These are phyloP conservation scores for Kwoniella heveanensis DNA, from an alignment of 768 basidiomycete species.

Conservation along the genomic window DNA sequence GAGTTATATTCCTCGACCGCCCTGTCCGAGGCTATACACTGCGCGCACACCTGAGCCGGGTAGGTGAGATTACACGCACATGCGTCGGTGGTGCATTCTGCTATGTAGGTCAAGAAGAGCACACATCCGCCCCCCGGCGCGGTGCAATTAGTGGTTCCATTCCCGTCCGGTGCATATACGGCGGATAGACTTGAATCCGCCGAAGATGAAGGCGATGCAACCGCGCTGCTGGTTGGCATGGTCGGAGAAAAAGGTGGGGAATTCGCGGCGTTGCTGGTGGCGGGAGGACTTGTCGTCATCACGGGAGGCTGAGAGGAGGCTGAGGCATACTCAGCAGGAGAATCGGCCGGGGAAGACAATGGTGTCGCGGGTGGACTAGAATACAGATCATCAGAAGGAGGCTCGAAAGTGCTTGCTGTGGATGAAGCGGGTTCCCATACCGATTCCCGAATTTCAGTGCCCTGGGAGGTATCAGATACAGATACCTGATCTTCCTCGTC, in stretches of 20 bases:
- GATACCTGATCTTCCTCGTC: no score
- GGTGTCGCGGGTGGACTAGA: no score
- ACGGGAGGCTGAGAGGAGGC: no score
- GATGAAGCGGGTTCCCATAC: no score
- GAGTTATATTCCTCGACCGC: constrained; percentile 9
- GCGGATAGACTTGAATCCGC: background rate
- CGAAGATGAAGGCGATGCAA: background rate
- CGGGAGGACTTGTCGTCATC: no score
- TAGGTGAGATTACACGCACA: constrained; percentile 14
- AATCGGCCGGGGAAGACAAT: no score
- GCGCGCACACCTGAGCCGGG: constrained; percentile 17
- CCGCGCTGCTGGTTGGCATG: background rate
- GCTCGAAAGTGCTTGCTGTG: no score
- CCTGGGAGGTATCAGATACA: no score
- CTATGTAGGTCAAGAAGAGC: constrained; percentile 3
- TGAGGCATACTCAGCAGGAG: no score
- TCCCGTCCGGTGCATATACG: background rate
- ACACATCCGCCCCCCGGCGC: constrained; percentile 11
- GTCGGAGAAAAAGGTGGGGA: background rate
- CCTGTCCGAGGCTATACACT: constrained; percentile 10
- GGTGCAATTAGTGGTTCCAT: background rate
- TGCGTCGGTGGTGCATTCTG: constrained; percentile 1
- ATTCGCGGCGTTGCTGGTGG: background rate
- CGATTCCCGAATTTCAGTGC: no score
- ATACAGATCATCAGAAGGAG: no score